Percentiles rank a stretch among this genome's conserved stretches.
Conservation (phyloP, 371 early-diverging fungal genomes). For the Parasitella parasitica region DNA sequence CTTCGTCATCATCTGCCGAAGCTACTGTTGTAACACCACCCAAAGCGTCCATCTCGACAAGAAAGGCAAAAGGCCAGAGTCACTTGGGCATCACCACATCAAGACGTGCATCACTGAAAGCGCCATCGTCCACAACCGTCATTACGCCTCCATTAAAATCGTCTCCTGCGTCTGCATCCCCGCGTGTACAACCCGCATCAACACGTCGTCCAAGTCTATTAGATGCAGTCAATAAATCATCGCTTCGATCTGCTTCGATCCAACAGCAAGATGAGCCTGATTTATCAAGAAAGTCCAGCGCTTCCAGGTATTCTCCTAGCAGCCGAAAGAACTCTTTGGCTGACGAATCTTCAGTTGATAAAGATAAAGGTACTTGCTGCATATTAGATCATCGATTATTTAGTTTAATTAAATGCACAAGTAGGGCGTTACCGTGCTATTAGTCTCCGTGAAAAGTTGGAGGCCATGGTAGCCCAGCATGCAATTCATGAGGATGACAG, state of each 20-base stretch:
- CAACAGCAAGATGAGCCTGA: neutral
- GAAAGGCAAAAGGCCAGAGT: conserved; percentile 20
- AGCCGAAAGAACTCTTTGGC: conserved; percentile 26
- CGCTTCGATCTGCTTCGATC: neutral
- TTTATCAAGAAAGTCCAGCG: conserved; percentile 9
- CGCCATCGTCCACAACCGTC: conserved; percentile 1
- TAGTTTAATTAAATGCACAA: neutral
- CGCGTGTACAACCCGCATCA: conserved; percentile 22
- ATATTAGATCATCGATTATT: neutral
- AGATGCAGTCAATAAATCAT: neutral
- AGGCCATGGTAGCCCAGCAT: conserved; percentile 37
- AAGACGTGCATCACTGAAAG: conserved; percentile 16
- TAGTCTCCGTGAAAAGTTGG: conserved; percentile 29
- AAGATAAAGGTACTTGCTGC: conserved; percentile 4
- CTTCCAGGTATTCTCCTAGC: neutral
- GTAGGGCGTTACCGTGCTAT: conserved; percentile 16
- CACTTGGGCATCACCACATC: conserved; percentile 15
- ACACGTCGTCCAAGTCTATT: conserved; percentile 16
- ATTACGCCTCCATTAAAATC: conserved; percentile 13
- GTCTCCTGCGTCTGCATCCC: conserved; percentile 19
- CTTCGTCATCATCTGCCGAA: conserved; percentile 18
- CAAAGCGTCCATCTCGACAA: conserved; percentile 20
- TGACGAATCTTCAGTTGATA: neutral
- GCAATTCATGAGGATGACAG: conserved; percentile 21
- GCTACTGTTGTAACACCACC: conserved; percentile 19